Conservation (phyloP, 495 filamentous ascomycete species). For the Xylaria intraflava region DNA sequence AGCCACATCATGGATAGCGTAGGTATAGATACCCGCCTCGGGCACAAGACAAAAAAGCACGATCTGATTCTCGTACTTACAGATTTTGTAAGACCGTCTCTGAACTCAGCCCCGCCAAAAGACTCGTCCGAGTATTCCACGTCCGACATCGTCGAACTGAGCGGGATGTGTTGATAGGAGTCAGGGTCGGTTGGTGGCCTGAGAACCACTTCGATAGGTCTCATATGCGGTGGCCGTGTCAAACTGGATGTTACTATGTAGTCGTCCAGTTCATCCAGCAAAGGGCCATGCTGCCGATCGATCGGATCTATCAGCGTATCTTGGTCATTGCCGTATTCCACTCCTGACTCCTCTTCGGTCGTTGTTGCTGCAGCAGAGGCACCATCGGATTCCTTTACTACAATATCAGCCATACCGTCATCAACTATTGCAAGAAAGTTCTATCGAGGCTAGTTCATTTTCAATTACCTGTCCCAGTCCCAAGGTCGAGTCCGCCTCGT, state of each 20-base stretch:
- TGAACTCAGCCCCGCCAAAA: conserved; percentile 24
- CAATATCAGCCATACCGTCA: neutral
- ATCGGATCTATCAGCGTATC: neutral
- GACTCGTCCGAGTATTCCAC: conserved; percentile 11
- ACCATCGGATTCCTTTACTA: neutral
- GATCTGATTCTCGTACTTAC: conserved; percentile 13
- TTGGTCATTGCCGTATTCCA: neutral
- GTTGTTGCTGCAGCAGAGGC: neutral
- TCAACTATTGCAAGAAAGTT: neutral
- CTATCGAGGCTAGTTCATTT: neutral
- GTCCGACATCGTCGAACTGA: conserved; percentile 8
- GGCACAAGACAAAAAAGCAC: neutral
- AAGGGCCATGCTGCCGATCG: neutral
- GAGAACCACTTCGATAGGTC: conserved; percentile 15
- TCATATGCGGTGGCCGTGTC: neutral
- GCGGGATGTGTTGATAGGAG: conserved; percentile 13
- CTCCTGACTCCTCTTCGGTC: neutral
- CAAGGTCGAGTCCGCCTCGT: neutral
- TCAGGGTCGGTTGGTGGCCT: conserved; percentile 14
- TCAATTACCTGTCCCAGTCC: neutral
- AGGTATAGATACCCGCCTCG: neutral
- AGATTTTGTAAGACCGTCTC: conserved; percentile 20
- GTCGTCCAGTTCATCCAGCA: neutral
- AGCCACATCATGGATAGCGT: too few relatives aligned
- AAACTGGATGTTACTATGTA: neutral